Evolutionary conservation across 495 filamentous ascomycete genomes (phyloP).

Genomic region (Xylaria scruposa): DNA sequence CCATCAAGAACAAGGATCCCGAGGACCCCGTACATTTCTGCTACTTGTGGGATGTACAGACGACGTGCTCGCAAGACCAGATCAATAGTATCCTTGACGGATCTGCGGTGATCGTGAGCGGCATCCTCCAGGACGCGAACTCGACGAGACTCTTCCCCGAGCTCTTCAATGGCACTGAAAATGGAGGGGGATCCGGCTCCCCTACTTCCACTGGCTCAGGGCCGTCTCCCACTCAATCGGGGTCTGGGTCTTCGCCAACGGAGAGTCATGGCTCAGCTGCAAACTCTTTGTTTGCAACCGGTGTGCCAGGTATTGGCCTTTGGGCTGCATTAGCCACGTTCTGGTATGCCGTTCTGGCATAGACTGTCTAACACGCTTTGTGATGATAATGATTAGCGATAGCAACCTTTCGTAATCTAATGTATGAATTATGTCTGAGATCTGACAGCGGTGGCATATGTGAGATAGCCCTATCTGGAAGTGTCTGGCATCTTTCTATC

Average conservation of each 20-base stretch:
- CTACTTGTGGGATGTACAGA: constrained; percentile 59
- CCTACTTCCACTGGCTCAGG: constrained; percentile 30
- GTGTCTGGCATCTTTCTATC: background rate
- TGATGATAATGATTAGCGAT: background rate
- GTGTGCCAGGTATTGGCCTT: constrained; percentile 18
- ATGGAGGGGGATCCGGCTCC: constrained; percentile 41
- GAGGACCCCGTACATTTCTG: constrained; percentile 56
- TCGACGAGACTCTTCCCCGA: constrained; percentile 44
- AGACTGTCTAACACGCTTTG: background rate
- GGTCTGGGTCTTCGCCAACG: constrained; percentile 27
- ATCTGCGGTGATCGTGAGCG: constrained; percentile 50
- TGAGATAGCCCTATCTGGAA: background rate
- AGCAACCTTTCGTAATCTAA: constrained; percentile 1
- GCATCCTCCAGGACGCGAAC: constrained; percentile 58
- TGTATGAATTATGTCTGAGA: background rate
- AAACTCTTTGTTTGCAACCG: background rate
- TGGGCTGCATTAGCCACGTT: constrained; percentile 15
- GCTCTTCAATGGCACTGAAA: constrained; percentile 27
- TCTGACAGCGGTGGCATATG: background rate
- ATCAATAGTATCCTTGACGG: constrained; percentile 53
- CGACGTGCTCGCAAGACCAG: constrained; percentile 62
- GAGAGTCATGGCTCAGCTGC: constrained; percentile 24
- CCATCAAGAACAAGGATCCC: constrained; percentile 56
- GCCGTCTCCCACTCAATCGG: constrained; percentile 40
- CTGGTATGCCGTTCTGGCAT: constrained; percentile 16